phyloP scores from a whole-genome alignment of 345 rosid genomes.

The Mallotus nudiflorus region DNA sequence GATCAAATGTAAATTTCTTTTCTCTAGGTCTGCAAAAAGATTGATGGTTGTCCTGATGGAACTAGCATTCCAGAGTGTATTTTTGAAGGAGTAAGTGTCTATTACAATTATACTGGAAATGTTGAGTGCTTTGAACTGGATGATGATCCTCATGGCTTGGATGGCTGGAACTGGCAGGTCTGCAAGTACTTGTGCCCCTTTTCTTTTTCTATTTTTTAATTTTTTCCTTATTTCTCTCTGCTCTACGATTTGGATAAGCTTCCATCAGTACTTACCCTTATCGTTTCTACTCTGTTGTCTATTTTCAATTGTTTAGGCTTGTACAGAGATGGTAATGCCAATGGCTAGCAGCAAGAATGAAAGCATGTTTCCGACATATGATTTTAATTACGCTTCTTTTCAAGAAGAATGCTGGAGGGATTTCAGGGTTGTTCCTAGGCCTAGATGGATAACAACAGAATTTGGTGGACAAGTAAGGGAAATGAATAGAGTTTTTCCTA shows the following conservation, averaged over 20 bases:
- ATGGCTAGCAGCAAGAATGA: slow-evolving; percentile 63
- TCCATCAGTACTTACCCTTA: background rate
- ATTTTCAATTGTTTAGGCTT: slow-evolving; percentile 49
- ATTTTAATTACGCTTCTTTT: slow-evolving; percentile 62
- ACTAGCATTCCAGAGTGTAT: slow-evolving; percentile 64
- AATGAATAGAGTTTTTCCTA: background rate
- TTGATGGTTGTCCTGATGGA: slow-evolving; percentile 57
- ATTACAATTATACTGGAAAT: slow-evolving; percentile 79
- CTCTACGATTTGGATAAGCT: background rate
- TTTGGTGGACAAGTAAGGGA: slow-evolving; percentile 86
- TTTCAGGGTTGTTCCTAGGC: slow-evolving; percentile 68
- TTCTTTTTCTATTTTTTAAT: background rate
- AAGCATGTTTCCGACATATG: slow-evolving; percentile 70
- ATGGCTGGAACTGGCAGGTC: slow-evolving; percentile 98
- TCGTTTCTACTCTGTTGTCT: background rate
- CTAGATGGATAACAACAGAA: slow-evolving; percentile 79
- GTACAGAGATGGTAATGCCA: slow-evolving; percentile 84
- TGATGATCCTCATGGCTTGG: slow-evolving; percentile 94
- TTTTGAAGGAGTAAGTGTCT: slow-evolving; percentile 66
- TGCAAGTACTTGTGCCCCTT: background rate
- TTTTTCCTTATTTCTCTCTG: background rate
- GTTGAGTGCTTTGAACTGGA: slow-evolving; percentile 77
- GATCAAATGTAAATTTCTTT: slow-evolving; percentile 28
- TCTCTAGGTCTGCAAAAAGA: slow-evolving; percentile 79
- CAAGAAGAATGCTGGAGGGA: slow-evolving; percentile 63